Evolutionary conservation across 208 protist species (phyloP), one percentile per base, ranked within the genome.

Genomic region (Acanthamoeba lenticulata): DNA sequence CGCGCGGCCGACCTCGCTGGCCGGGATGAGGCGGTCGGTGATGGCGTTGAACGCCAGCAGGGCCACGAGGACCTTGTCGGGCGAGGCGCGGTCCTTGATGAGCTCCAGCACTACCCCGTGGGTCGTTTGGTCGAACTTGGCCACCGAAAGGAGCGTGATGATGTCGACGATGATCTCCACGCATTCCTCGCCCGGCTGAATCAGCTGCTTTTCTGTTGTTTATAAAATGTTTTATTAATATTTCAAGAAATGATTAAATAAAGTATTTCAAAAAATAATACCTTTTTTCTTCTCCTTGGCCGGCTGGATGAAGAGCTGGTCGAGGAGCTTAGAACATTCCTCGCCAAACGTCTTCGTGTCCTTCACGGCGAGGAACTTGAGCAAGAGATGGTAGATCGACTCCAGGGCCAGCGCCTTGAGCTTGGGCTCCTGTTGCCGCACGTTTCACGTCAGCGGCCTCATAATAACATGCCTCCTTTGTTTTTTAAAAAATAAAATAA

Each of bases 121-220:
- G 27, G 90, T 62, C 5, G 90, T 49, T 19, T 60, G 69, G 32
- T 94, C 90, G 67, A 94, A 85, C 67, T 94, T 85, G 69, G 90
- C 60, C 67, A 94, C 62, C 40, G 90, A 94, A 21, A 94, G 27
- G 3, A 94, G 47, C 21, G 44, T 94, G 27, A 94, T 94, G 42
- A 94, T 86, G 55, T 94, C 90, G 11, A 83, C 90, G 32, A 94
- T 83, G 49, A 83, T 94, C 34, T 94, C 90, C 1, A 85, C 34
- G 49, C 67, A 60, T 21, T 94, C 90, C 72, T 94, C 90, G 45
- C 86, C 86, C 0, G 86, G 65, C 86, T 52, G 65, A 27, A 92
- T 92, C 38, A 92, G 40, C 40, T 92, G 86, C 65, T 92, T 92
- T 17, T 92, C 86, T 69, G 36, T 69, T 60, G 52, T 5, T 52